Evolutionary conservation across 2,329 filamentous ascomycete species (phyloP), one percentile per base, ranked within the genome.

Genomic region (Botrytis deweyae): DNA sequence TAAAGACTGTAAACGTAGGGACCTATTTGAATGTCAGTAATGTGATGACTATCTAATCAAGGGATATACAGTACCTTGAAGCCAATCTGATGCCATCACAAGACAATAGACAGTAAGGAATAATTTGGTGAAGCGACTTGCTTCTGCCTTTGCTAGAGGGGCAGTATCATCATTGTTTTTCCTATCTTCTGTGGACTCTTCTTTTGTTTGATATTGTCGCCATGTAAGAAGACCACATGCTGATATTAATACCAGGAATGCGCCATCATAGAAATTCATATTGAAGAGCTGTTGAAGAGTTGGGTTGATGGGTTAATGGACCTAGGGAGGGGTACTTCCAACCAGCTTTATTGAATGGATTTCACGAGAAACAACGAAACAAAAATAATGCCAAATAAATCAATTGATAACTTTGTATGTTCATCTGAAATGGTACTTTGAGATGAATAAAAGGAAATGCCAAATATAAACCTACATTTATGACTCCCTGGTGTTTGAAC

Each of bases 51-150:
- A 29, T 36, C 40, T 29, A 42, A 18, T 67, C 22, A 85, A 22
- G 5, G 2, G 33, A 36, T 5, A 72, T n/a, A 38, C 74, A 33
- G 33, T 78, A 84, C 84, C 84, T 81, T 87, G 85, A 42, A 88
- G 83, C 86, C 85, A 87, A 78, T 88, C 86, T 14, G 86, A 84
- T 69, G 82, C 85, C 83, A 86, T 86, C 38, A 86, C 84, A 8
- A 87, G 81, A 74, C 84, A 82, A 71, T 87, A 87, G 44, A 87
- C 85, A 22, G 78, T 74, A 38, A 84, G 79, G 77, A 85, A 85
- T 33, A 79, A 71, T 40, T 77, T 70, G 52, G 74, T 77, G 61
- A 80, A 80, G 62, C 76, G 65, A 46, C 64, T 76, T 16, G 78
- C 80, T 73, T 80, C 79, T 68, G 75, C 76, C 61, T 78, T 79